Percentiles rank a stretch among this genome's conserved stretches.
These are phyloP conservation scores for Salix purpurea DNA, from an alignment of 345 rosid genomes.

Conservation along the genomic window DNA sequence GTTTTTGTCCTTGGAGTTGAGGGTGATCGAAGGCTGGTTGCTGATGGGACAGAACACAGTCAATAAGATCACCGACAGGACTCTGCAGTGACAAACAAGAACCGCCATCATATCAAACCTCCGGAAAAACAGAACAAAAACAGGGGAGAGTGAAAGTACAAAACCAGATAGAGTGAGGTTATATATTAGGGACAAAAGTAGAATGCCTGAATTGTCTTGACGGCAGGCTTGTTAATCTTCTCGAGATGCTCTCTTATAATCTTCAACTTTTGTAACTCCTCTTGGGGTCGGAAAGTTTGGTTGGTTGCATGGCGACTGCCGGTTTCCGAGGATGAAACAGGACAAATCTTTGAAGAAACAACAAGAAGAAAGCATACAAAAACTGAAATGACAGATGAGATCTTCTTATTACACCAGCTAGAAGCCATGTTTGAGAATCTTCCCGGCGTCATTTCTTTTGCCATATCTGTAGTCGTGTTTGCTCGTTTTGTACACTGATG, in stretches of 20 bases:
- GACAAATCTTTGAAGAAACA: conserved; percentile 38
- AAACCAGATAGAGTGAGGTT: background rate
- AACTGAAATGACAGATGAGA: conserved; percentile 33
- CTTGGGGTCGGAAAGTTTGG: conserved; percentile 58
- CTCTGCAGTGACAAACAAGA: conserved; percentile 46
- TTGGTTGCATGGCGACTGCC: conserved; percentile 30
- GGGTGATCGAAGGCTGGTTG: conserved; percentile 97
- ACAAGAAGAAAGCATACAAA: conserved; percentile 43
- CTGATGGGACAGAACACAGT: conserved; percentile 67
- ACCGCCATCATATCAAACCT: background rate
- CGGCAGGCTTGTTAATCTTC: conserved; percentile 84
- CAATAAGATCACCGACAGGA: conserved; percentile 81
- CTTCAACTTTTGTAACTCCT: conserved; percentile 54
- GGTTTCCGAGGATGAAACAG: conserved; percentile 40
- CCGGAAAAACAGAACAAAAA: conserved; percentile 9
- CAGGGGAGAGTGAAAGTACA: conserved; percentile 3
- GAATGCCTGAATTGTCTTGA: conserved; percentile 76
- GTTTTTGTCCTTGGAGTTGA: conserved; percentile 54
- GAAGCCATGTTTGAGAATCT: conserved; percentile 39
- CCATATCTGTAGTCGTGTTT: conserved; percentile 1
- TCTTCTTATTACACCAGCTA: conserved; percentile 22
- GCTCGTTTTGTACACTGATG: conserved; percentile 30
- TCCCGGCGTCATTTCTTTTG: conserved; percentile 17
- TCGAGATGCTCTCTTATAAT: conserved; percentile 53
- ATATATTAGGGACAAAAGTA: background rate